Conservation (phyloP, 2,329 filamentous ascomycete genomes). For the Pseudonectria foliicola region DNA sequence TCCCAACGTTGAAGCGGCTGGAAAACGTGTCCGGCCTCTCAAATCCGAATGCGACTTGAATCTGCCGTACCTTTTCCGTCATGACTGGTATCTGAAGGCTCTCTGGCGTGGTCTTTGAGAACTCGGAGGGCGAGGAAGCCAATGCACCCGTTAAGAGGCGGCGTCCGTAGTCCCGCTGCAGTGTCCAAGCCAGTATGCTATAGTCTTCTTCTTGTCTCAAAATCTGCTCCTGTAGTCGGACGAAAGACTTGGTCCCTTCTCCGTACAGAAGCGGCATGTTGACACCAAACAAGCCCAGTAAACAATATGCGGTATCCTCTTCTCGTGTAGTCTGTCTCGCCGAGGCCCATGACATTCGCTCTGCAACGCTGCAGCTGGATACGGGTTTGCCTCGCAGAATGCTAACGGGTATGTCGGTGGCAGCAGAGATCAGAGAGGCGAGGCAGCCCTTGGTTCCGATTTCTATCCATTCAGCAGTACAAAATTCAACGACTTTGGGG, state of each 20-base stretch:
- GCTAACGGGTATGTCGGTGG: constrained; percentile 12
- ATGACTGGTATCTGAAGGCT: no score
- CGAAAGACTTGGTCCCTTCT: constrained; percentile 1
- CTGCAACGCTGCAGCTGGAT: not conserved
- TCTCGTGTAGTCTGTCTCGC: constrained; percentile 1
- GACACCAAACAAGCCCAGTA: constrained; percentile 2
- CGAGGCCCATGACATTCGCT: constrained; percentile 1
- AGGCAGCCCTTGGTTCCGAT: constrained; percentile 14
- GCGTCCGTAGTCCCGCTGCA: no score
- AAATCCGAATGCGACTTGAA: no score
- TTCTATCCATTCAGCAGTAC: constrained; percentile 12
- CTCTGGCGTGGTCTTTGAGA: no score
- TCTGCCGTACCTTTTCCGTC: no score
- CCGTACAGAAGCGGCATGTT: constrained; percentile 4
- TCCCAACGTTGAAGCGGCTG: no score
- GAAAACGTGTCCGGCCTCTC: no score
- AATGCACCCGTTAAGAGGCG: no score
- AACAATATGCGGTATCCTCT: constrained; percentile 3
- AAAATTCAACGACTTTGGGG: constrained; percentile 15
- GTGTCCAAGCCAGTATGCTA: no score
- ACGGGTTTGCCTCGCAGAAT: constrained; percentile 1
- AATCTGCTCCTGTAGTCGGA: constrained; percentile 4
- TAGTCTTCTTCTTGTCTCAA: no score
- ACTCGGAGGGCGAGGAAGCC: no score
- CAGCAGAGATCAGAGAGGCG: constrained; percentile 5